Conservation (phyloP, 2,329 filamentous ascomycete species). For the Cyphellophora europaea region DNA sequence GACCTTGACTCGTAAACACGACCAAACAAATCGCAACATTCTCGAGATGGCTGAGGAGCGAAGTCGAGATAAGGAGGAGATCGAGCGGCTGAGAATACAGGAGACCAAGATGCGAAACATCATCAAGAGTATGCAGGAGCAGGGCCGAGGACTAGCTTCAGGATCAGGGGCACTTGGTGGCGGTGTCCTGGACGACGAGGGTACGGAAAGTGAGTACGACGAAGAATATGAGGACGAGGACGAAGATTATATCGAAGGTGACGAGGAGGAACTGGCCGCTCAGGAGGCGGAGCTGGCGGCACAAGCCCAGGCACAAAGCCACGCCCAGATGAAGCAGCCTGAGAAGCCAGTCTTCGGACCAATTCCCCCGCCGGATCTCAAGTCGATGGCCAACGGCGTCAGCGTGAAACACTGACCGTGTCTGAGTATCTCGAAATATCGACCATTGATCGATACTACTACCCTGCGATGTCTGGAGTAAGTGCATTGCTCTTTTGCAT, state of each 20-base stretch:
- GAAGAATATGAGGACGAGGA: slow-evolving; percentile 51
- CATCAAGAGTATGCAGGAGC: slow-evolving; percentile 92
- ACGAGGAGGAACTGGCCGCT: slow-evolving; percentile 40
- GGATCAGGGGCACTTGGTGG: slow-evolving; percentile 44
- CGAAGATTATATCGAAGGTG: slow-evolving; percentile 49
- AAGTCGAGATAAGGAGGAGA: slow-evolving; percentile 61
- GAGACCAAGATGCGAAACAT: slow-evolving; percentile 88
- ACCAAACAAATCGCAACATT: slow-evolving; percentile 88
- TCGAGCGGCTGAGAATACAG: slow-evolving; percentile 73
- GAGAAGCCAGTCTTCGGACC: slow-evolving; percentile 37
- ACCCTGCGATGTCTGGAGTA: too few relatives aligned
- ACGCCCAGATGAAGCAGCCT: not conserved
- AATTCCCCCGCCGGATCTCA: slow-evolving; percentile 38
- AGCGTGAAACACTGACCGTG: too few relatives aligned
- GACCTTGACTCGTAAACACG: slow-evolving; percentile 81
- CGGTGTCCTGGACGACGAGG: slow-evolving; percentile 40
- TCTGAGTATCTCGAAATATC: too few relatives aligned
- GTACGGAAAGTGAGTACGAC: slow-evolving; percentile 41
- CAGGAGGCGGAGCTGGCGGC: slow-evolving; percentile 19
- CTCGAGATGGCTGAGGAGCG: slow-evolving; percentile 95
- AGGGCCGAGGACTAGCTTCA: slow-evolving; percentile 68
- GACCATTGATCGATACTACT: too few relatives aligned
- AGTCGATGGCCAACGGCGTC: not conserved
- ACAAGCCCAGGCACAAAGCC: slow-evolving; percentile 1
- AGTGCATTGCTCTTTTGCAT: too few relatives aligned